These are phyloP conservation scores for Naganishia randhawae DNA, from an alignment of 768 basidiomycete species.

Conservation along the genomic window DNA sequence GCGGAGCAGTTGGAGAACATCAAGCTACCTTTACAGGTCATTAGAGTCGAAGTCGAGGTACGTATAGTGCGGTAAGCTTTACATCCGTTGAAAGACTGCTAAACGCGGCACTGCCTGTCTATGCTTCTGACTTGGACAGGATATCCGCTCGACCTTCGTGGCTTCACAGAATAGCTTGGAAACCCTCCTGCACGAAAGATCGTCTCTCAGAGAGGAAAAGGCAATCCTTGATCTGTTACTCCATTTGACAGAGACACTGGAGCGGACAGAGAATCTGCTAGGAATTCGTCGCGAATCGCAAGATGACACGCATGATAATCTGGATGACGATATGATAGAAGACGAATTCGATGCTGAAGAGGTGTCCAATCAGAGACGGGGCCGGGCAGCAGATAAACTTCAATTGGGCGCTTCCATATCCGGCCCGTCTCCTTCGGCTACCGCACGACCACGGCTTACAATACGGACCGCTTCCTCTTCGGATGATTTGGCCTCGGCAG, in stretches of 20 bases:
- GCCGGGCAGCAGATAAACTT: neutral
- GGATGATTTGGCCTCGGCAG: neutral
- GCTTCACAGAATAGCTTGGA: slow-evolving; percentile 62
- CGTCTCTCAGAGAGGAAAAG: slow-evolving; percentile 79
- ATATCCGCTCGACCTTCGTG: slow-evolving; percentile 27
- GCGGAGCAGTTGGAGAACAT: slow-evolving; percentile 63
- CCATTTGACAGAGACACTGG: slow-evolving; percentile 86
- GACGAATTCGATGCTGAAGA: neutral
- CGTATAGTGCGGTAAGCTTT: slow-evolving; percentile 37
- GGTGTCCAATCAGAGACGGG: neutral
- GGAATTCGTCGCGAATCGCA: neutral
- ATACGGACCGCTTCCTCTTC: slow-evolving; percentile 9
- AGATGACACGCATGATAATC: slow-evolving; percentile 1
- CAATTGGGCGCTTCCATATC: neutral
- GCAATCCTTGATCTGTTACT: slow-evolving; percentile 81
- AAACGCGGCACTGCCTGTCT: neutral
- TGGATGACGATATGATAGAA: neutral
- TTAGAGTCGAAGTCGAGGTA: slow-evolving; percentile 69
- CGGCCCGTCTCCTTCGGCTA: neutral
- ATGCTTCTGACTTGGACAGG: slow-evolving; percentile 17
- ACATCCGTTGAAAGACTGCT: neutral
- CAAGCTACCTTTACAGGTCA: slow-evolving; percentile 58
- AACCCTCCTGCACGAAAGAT: slow-evolving; percentile 69
- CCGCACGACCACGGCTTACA: slow-evolving; percentile 6
- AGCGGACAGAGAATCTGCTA: slow-evolving; percentile 80